Evolutionary conservation across 2,329 filamentous ascomycete genomes (phyloP).

Genomic region (Sporothrix brasiliensis): DNA sequence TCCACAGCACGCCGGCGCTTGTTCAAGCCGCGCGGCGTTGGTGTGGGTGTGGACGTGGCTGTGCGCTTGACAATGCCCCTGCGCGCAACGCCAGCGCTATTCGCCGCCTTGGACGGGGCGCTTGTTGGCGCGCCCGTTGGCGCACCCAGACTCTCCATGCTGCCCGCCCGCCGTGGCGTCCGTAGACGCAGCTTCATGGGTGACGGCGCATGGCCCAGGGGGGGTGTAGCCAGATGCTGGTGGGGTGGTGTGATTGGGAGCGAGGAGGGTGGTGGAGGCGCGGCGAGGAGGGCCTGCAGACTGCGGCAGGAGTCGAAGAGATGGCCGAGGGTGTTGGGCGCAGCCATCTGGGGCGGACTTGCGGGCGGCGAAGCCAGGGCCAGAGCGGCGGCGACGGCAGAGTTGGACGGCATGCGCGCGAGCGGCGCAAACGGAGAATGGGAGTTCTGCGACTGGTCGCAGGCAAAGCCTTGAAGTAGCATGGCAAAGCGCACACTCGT

Average conservation of each 20-base stretch:
- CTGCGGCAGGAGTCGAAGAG: slow-evolving; percentile 64
- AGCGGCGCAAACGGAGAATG: slow-evolving; percentile 22
- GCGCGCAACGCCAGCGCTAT: slow-evolving; percentile 38
- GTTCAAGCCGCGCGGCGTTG: slow-evolving; percentile 51
- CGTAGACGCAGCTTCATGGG: slow-evolving; percentile 61
- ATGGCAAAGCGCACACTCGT: slow-evolving; percentile 28
- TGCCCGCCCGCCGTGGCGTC: slow-evolving; percentile 43
- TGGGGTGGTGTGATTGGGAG: slow-evolving; percentile 49
- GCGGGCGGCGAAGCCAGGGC: slow-evolving; percentile 63
- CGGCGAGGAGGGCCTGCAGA: slow-evolving; percentile 60
- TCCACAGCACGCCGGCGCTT: slow-evolving; percentile 57
- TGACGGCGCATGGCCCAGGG: slow-evolving; percentile 54
- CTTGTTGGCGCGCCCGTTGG: slow-evolving; percentile 14
- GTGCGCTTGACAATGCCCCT: slow-evolving; percentile 58
- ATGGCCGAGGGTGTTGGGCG: slow-evolving; percentile 54
- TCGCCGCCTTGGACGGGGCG: slow-evolving; percentile 35
- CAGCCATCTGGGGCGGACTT: slow-evolving; percentile 53
- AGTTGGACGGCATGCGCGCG: slow-evolving; percentile 22
- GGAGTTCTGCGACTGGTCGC: slow-evolving; percentile 34
- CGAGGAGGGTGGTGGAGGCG: slow-evolving; percentile 37
- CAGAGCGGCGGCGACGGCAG: slow-evolving; percentile 25
- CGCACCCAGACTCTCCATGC: slow-evolving; percentile 22
- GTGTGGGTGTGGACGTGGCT: slow-evolving; percentile 23
- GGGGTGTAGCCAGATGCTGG: slow-evolving; percentile 55
- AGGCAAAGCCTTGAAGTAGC: slow-evolving; percentile 35